A percentile compares a stretch with the other conserved stretches of the same genome.
phyloP scores from a whole-genome alignment of 2,329 filamentous ascomycete genomes.

The Whalleya microplaca region DNA sequence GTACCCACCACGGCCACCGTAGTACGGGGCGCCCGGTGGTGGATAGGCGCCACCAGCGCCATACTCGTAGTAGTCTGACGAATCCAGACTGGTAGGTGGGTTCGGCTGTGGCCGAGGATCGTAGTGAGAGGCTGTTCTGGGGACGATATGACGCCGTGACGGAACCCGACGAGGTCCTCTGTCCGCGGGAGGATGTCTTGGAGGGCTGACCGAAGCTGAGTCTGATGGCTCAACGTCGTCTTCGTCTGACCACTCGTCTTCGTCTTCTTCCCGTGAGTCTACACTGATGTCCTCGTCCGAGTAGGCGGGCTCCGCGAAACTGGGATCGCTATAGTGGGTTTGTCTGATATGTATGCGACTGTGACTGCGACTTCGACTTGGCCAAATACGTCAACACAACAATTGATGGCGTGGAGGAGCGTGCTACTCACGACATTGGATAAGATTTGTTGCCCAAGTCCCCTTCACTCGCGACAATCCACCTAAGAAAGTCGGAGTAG shows the following conservation, averaged over 20 bases:
- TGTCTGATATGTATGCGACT: slow-evolving; percentile 20
- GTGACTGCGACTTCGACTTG: slow-evolving; percentile 19
- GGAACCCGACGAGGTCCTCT: slow-evolving; percentile 40
- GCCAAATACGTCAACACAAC: slow-evolving; percentile 18
- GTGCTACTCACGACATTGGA: slow-evolving; percentile 50
- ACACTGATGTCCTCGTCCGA: slow-evolving; percentile 24
- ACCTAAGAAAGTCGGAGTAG: slow-evolving; percentile 50
- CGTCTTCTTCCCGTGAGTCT: slow-evolving; percentile 38
- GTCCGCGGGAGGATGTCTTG: slow-evolving; percentile 36
- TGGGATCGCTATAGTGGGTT: slow-evolving; percentile 14
- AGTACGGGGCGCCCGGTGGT: slow-evolving; percentile 27
- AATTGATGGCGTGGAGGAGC: slow-evolving; percentile 18
- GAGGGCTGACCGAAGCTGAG: slow-evolving; percentile 55
- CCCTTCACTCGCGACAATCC: slow-evolving; percentile 53
- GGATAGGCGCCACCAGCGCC: slow-evolving; percentile 42
- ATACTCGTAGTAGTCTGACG: slow-evolving; percentile 60
- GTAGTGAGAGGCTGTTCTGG: slow-evolving; percentile 31
- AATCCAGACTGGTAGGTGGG: slow-evolving; percentile 66
- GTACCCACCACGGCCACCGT: slow-evolving; percentile 45
- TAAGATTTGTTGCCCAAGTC: slow-evolving; percentile 38
- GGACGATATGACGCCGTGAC: slow-evolving; percentile 43
- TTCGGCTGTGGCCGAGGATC: slow-evolving; percentile 31
- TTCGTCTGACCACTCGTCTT: slow-evolving; percentile 45
- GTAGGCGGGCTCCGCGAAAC: no score
- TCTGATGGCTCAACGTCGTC: slow-evolving; percentile 61